phyloP scores from a whole-genome alignment of 129 eudicot species.

The Escallonia herrerae region DNA sequence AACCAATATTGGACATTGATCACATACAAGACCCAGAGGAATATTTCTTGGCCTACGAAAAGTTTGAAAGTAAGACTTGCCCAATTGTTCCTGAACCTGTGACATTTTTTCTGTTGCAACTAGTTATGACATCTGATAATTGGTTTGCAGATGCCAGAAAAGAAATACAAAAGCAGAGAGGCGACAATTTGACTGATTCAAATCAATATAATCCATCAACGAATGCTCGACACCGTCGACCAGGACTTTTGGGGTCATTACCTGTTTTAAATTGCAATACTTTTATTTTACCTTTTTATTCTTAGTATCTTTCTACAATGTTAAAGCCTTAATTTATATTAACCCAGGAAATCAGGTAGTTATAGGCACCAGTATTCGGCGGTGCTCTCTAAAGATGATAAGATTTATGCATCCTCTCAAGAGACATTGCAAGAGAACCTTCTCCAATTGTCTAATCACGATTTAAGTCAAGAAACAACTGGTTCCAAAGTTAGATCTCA shows the following conservation, averaged over 20 bases:
- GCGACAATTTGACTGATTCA: conserved; percentile 18
- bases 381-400: conserved; percentile 31
- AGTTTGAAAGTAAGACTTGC: conserved; percentile 42
- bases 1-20: conserved; percentile 42
- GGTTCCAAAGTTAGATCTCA: conserved; percentile 15
- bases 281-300: neutral
- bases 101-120: conserved; percentile 1
- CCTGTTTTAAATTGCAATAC: conserved; percentile 1
- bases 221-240: conserved; percentile 42
- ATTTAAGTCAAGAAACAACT: conserved; percentile 24
- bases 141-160: conserved; percentile 37
- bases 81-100: neutral
- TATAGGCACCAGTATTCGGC: conserved; percentile 39
- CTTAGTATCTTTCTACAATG: conserved; percentile 1
- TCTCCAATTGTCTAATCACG: conserved; percentile 19
- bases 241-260: conserved; percentile 49
- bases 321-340: conserved; percentile 1
- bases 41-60: conserved; percentile 56
- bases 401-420: conserved; percentile 30
- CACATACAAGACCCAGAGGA: conserved; percentile 55
- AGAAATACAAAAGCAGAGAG: conserved; percentile 56
- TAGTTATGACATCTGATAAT: conserved; percentile 6
- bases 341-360: conserved; percentile 45
- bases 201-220: conserved; percentile 15
- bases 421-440: conserved; percentile 35